Evolutionary conservation across 176 grass and related monocot genomes (phyloP), one percentile per base, ranked within the genome.

Genomic region (Melocanna baccifera): DNA sequence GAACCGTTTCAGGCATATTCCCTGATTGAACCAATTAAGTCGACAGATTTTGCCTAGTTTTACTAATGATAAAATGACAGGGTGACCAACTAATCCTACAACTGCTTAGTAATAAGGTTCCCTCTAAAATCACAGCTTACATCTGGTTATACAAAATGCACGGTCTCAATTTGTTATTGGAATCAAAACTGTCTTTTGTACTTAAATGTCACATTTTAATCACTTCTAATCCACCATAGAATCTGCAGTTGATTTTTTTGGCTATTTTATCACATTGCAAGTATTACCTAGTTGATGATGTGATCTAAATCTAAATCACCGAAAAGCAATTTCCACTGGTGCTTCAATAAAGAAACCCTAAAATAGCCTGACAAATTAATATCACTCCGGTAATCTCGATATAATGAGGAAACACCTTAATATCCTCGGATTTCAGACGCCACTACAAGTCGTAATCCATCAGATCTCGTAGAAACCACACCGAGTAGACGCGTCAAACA

Each of bases 391-490:
- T 12, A 22, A 30, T 12, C 5, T 0, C 53, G 15, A 10, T 15
- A 0, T 37, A 68, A 43, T 37, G 14, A 12, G 5, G 7, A 1
- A 5, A 61, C 51, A n/a, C 2, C 13, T 3, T 59, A 11, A 39
- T 15, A 67, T 22, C 1, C 0, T 69, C 9, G 3, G n/a, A 81
- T 69, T 76, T 20, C 23, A 14, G 1, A n/a, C 25, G 22, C 16
- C 65, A 12, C 4, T 23, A 55, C 7, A 57, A 26, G 2, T 5
- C 12, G 0, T 0, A 64, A 43, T 22, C 29, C 2, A 45, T 29
- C 40, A 78, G 81, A 93, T 87, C 85, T 78, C 39, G 48, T 0
- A 47, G 0, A 81, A 67, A 81, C 13, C 1, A 34, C 8, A 5
- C n/a, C 11, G 3, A 4, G 3, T 4, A 46, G 2, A n/a, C 36